Percentiles rank a stretch among this genome's conserved stretches.
phyloP scores from a whole-genome alignment of 1,284 basidiomycete genomes.

The Pyrrhoderma noxium region DNA sequence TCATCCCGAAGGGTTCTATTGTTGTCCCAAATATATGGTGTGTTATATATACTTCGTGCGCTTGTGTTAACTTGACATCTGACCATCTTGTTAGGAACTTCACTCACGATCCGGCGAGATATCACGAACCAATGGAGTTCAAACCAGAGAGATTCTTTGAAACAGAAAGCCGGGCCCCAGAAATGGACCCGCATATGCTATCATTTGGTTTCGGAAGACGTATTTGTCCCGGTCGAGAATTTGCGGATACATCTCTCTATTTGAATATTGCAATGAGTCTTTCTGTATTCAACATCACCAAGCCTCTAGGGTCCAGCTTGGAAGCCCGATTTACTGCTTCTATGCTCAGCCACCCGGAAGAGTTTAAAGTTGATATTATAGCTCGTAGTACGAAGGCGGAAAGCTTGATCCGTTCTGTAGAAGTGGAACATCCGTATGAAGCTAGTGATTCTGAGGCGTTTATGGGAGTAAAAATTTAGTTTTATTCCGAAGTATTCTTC shows the following conservation, averaged over 20 bases:
- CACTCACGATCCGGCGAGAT: neutral
- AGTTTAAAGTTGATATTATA: neutral
- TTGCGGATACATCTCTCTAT: conserved; percentile 16
- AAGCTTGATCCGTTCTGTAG: conserved; percentile 3
- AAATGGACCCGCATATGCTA: conserved; percentile 10
- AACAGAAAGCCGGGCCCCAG: conserved; percentile 7
- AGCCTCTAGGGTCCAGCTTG: neutral
- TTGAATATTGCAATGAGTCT: conserved; percentile 16
- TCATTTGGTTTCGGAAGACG: conserved; percentile 16
- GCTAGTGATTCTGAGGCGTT: conserved; percentile 5
- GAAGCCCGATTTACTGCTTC: too few species aligned
- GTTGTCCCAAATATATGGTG: conserved; percentile 46
- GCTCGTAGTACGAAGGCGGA: conserved; percentile 3
- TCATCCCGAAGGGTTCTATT: conserved; percentile 45
- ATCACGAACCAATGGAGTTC: conserved; percentile 19
- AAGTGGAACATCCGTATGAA: conserved; percentile 9
- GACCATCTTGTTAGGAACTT: neutral
- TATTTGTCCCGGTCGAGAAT: conserved; percentile 17
- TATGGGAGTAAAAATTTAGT: neutral
- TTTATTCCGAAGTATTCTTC: too few species aligned
- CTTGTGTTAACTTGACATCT: too few species aligned
- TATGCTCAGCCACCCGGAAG: conserved; percentile 7
- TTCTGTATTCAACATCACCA: conserved; percentile 16
- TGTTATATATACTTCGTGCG: neutral
- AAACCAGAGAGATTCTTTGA: conserved; percentile 25